These are phyloP conservation scores for Aspergillus baeticus DNA, from an alignment of 495 filamentous ascomycete species.

Conservation along the genomic window DNA sequence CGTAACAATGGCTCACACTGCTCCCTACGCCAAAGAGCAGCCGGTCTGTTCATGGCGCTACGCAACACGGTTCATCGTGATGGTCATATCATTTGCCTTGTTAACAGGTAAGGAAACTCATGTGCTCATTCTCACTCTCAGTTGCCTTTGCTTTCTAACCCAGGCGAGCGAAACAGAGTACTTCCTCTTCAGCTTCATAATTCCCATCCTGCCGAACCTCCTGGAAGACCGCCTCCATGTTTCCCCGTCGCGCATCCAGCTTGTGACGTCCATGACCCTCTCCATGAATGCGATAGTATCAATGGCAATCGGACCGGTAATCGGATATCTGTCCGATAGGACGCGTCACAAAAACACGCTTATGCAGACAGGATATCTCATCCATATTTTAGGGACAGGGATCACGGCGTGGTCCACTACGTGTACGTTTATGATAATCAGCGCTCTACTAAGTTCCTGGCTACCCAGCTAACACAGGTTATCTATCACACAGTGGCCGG, in stretches of 20 bases:
- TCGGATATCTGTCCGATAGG: slow-evolving; percentile 23
- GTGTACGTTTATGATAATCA: slow-evolving; percentile 10
- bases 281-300: slow-evolving; percentile 21
- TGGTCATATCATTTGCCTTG: too few species aligned
- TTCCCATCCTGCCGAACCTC: slow-evolving; percentile 27
- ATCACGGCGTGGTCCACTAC: slow-evolving; percentile 13
- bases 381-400: slow-evolving; percentile 20
- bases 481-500: slow-evolving; percentile 16
- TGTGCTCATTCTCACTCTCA: too few species aligned
- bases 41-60: too few species aligned
- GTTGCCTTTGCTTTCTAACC: too few species aligned
- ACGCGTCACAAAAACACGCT: slow-evolving; percentile 16
- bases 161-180: too few species aligned
- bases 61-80: too few species aligned
- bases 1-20: too few species aligned
- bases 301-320: slow-evolving; percentile 17
- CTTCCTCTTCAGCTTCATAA: slow-evolving; percentile 28
- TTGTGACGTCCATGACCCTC: slow-evolving; percentile 15
- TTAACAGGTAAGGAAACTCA: too few species aligned
- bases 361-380: slow-evolving; percentile 16
- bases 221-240: slow-evolving; percentile 22
- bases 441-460: neutral
- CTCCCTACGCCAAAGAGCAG: too few species aligned
- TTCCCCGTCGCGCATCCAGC: slow-evolving; percentile 19
- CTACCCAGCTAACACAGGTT: too few species aligned